phyloP scores from a whole-genome alignment of 176 grass and related monocot species.

The Ananas comosus region DNA sequence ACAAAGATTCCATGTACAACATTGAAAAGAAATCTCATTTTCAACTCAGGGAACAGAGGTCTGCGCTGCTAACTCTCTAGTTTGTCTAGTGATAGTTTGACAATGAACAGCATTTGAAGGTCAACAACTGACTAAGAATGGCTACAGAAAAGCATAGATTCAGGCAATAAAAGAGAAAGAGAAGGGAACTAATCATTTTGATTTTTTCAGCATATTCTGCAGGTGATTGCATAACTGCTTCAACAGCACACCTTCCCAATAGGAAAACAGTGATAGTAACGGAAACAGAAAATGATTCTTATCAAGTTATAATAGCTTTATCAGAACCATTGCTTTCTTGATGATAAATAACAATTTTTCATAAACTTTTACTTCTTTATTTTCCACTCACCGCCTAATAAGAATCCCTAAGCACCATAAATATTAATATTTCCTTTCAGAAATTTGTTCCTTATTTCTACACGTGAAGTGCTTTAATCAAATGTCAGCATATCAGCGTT shows the following conservation, averaged over 20 bases:
- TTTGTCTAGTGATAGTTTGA: neutral
- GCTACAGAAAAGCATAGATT: neutral
- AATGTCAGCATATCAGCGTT: no score
- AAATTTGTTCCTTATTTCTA: neutral
- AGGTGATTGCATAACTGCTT: no score
- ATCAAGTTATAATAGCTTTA: no score
- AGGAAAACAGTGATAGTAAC: no score
- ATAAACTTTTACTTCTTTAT: constrained; percentile 1
- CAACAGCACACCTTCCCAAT: no score
- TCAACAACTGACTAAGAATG: no score
- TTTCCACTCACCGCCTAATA: neutral
- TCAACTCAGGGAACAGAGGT: neutral
- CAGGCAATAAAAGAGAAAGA: neutral
- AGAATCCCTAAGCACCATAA: neutral
- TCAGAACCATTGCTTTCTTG: neutral
- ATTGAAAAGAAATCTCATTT: neutral
- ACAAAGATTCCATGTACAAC: neutral
- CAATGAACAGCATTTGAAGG: neutral
- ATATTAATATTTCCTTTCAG: neutral
- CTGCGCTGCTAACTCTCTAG: neutral
- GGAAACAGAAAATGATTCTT: no score
- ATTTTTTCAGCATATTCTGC: no score
- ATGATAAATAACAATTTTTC: neutral
- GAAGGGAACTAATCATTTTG: no score
- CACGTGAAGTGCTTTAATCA: no score